Evolutionary conservation across 2,329 filamentous ascomycete genomes (phyloP), one percentile per base, ranked within the genome.

Genomic region (Xenoacremonium recifei): DNA sequence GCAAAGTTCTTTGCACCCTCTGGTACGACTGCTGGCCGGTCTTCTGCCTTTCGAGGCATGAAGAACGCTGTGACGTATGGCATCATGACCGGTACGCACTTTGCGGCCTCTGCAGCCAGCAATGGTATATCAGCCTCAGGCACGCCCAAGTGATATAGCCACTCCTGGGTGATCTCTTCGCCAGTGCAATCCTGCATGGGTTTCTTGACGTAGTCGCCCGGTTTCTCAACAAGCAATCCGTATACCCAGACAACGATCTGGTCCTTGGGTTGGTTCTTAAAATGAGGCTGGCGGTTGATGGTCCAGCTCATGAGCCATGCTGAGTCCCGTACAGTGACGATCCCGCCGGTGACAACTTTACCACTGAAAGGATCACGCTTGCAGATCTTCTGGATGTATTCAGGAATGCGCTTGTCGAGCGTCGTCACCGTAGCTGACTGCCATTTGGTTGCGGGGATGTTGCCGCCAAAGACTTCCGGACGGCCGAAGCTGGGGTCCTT

Each of bases 351-450:
- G 2, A 63, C 64, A 0, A 67, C 61, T 15, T 55, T 49, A 29
- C 65, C 61, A 32, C 58, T 62, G 21, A 65, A 48, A 1, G 50
- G 47, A 30, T 52, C 47, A 6, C 49, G 49, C 37, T 52, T 50
- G 45, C 48, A 50, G 19, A 52, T 40, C 29, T 49, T 50, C 27
- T 48, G 37, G 32, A 50, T 48, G 30, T 53, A 51, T 18, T 30
- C 31, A 0, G 45, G 48, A 20, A 53, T 53, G 12, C 48, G 48
- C 23, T 54, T 54, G 29, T 62, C 59, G 5, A 68, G 51, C 1
- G 68, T 72, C 10, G 55, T 60, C 19, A 69, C 57, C 4, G 69
- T 70, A 21, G 71, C 70, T 0, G 64, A 67, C 41, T 65, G 63
- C 55, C 68, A 61, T 18, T 63, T 65, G 6, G 65, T 67, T 31